These are phyloP conservation scores for Piloderma croceum DNA, from an alignment of 768 basidiomycete species.

Conservation along the genomic window DNA sequence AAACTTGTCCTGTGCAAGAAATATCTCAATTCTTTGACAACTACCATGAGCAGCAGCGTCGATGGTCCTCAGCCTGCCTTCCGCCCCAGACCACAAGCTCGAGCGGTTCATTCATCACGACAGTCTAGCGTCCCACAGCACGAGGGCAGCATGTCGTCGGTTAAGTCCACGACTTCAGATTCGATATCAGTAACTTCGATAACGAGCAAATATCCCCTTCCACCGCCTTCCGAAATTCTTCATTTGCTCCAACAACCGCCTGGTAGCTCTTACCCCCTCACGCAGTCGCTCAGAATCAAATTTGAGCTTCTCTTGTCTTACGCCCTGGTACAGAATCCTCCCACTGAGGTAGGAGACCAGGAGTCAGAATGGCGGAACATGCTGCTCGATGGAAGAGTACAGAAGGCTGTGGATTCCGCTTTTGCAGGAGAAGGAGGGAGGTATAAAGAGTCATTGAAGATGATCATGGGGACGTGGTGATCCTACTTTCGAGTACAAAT, in stretches of 20 bases:
- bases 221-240: conserved; percentile 23
- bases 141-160: conserved; percentile 3
- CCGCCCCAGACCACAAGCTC: conserved; percentile 31
- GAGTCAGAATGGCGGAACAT: conserved; percentile 31
- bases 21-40: conserved; percentile 30
- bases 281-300: conserved; percentile 27
- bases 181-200: conserved; percentile 22
- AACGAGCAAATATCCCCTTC: conserved; percentile 21
- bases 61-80: conserved; percentile 13
- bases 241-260: conserved; percentile 17
- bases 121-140: background rate
- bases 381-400: conserved; percentile 20
- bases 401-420: conserved; percentile 19
- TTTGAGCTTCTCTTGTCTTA: conserved; percentile 36
- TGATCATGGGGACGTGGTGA: conserved; percentile 5
- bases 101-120: conserved; percentile 16
- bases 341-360: conserved; percentile 18
- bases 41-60: conserved; percentile 12
- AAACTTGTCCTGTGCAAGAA: conserved; percentile 41
- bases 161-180: conserved; percentile 14
- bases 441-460: conserved; percentile 22
- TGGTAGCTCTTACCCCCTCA: conserved; percentile 4
- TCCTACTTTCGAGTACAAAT: conserved; percentile 1
- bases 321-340: conserved; percentile 28
- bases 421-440: conserved; percentile 19